Base-by-base conservation (phyloP, 768 basidiomycete species). In the Tubosaeta sp. region DNA sequence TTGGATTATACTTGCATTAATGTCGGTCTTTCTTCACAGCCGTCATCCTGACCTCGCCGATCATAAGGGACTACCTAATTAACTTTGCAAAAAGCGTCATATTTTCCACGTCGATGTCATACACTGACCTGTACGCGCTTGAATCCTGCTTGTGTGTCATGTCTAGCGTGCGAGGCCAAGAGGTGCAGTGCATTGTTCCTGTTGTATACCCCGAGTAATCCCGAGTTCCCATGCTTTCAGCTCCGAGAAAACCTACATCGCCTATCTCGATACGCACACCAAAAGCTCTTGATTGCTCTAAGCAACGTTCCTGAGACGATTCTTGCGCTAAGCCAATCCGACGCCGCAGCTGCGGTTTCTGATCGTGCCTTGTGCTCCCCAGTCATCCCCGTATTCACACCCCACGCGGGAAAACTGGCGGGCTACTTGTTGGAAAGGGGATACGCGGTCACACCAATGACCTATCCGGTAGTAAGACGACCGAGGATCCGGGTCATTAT, bases 81-180 rank as follows among this genome's bases (percentile, higher is more conserved):
- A 59, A 64, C 29, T 64, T 55, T 19, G 53, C 48, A 6, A 55
- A 54, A 18, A 54, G 51, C 10, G 8, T 61, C 45, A 59, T 59
- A 12, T 64, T 57, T 49, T 53, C 62, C n/a, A 64, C 62, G 7
- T 47, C 59, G 3, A 57, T 64, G 45, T 51, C 57, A 22, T 59
- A 62, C 21, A 53, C 52, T 9, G 55, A 59, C 18, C 42, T 63
- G 1, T 64, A 61, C 3, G 62, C 53, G 0, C 52, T 63, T 5
- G 71, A 87, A 16, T 75, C 57, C 6, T 56, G 92, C 40, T 82
- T 64, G 10, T 22, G 43, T 8, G 46, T 52, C 34, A 51, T 63
- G 5, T 51, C 57, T 13, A 42, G 53, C 30, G 29, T 48, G 24
- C 51, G 39, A 4, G 59, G 62, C 16, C 43, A 59, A 21, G 56